phyloP scores from a whole-genome alignment of 2,329 filamentous ascomycete species.

The Myriangium duriaei region DNA sequence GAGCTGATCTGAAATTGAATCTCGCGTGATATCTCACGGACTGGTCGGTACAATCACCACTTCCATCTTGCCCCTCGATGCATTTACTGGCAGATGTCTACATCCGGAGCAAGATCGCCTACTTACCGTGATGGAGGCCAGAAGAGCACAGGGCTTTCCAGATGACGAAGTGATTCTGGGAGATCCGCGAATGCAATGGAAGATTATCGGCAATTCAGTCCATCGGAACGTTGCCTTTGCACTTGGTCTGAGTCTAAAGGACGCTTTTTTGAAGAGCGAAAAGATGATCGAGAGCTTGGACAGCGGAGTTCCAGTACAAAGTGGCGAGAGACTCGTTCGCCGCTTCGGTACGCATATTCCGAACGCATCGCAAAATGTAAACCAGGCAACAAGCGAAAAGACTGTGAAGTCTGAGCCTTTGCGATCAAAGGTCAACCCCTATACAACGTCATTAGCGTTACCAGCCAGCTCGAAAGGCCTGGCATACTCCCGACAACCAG shows the following conservation, averaged over 20 bases:
- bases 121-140: constrained; percentile 52
- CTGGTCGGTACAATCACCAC: constrained; percentile 56
- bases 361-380: too few relatives aligned
- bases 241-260: constrained; percentile 40
- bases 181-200: constrained; percentile 41
- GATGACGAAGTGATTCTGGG: constrained; percentile 62
- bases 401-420: too few relatives aligned
- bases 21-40: constrained; percentile 31
- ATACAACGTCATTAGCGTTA: too few relatives aligned
- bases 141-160: constrained; percentile 56
- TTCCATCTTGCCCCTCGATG: constrained; percentile 36
- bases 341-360: too few relatives aligned
- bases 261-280: not conserved
- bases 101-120: constrained; percentile 56
- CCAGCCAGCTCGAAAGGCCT: too few relatives aligned
- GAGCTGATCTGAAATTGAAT: constrained; percentile 15
- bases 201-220: constrained; percentile 66
- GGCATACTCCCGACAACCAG: too few relatives aligned
- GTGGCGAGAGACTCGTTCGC: too few relatives aligned
- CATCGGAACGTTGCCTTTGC: constrained; percentile 54
- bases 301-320: too few relatives aligned
- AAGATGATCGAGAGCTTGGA: not conserved
- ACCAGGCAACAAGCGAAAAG: too few relatives aligned
- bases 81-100: constrained; percentile 41
- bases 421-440: too few relatives aligned